A percentile compares a stretch with the other conserved stretches of the same genome.
These are phyloP conservation scores for Acacia pycnantha DNA, from an alignment of 331 rosid species.

Conservation along the genomic window DNA sequence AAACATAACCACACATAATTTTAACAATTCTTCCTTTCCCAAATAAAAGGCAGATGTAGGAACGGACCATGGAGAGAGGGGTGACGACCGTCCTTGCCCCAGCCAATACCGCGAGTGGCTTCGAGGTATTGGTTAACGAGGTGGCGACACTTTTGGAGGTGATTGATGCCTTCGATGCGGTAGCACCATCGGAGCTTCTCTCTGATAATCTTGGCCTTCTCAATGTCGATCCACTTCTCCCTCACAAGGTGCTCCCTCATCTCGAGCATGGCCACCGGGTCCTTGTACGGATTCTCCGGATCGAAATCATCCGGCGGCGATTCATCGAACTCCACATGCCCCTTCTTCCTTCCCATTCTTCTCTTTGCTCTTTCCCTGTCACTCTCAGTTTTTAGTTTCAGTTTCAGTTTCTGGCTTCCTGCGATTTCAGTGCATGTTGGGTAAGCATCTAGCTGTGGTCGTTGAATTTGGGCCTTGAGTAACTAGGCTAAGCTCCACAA, in stretches of 20 bases:
- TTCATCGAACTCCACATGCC: slow-evolving; percentile 80
- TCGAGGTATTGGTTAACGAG: slow-evolving; percentile 88
- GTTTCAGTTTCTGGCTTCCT: background rate
- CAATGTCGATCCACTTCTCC: slow-evolving; percentile 97
- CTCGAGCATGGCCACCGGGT: slow-evolving; percentile 94
- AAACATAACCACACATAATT: background rate
- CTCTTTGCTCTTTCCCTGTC: background rate
- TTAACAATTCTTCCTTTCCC: background rate
- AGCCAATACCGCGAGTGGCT: slow-evolving; percentile 92
- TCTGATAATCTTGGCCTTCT: slow-evolving; percentile 89
- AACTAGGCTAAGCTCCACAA: background rate
- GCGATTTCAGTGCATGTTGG: background rate
- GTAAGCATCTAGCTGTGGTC: background rate
- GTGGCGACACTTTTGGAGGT: slow-evolving; percentile 94
- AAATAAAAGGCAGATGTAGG: background rate
- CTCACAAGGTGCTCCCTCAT: slow-evolving; percentile 95
- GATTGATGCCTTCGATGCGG: slow-evolving; percentile 90
- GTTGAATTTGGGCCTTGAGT: background rate
- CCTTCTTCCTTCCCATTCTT: slow-evolving; percentile 82
- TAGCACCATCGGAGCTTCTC: slow-evolving; percentile 94
- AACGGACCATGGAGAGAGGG: slow-evolving; percentile 77
- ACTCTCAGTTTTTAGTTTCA: background rate
- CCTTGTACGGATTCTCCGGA: slow-evolving; percentile 84
- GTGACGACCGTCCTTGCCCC: slow-evolving; percentile 98
- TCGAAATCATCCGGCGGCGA: slow-evolving; percentile 95